Conservation (phyloP, 371 early-diverging fungal genomes). For the Mucor racemosus region DNA sequence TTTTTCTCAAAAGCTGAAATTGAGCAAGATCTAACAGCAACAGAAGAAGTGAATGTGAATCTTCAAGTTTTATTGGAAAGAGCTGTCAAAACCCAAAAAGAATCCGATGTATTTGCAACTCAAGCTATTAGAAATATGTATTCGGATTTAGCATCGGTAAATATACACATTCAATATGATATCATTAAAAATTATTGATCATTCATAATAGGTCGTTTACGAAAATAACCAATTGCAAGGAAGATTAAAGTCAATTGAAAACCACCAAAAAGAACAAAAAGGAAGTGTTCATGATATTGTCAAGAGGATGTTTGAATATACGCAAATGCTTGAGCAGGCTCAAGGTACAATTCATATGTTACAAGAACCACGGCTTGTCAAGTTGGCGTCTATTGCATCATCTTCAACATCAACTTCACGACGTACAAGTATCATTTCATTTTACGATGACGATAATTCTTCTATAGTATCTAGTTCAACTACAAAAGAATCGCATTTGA, state of each 20-base stretch:
- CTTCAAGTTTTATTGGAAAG: conserved; percentile 59
- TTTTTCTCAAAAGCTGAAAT: conserved; percentile 44
- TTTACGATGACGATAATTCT: conserved; percentile 18
- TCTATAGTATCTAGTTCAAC: conserved; percentile 3
- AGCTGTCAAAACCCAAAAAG: conserved; percentile 60
- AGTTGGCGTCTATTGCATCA: conserved; percentile 12
- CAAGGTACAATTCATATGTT: conserved; percentile 58
- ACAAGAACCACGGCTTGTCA: conserved; percentile 30
- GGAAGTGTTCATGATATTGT: conserved; percentile 57
- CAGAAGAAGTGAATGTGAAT: conserved; percentile 65
- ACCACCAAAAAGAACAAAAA: conserved; percentile 53
- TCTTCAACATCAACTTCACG: conserved; percentile 8
- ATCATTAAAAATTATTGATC: neutral
- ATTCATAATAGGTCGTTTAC: conserved; percentile 44
- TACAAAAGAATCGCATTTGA: neutral
- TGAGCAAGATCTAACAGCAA: conserved; percentile 58
- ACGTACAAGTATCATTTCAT: conserved; percentile 15
- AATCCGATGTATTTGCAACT: conserved; percentile 58
- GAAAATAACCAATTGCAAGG: conserved; percentile 56
- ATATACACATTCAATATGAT: neutral
- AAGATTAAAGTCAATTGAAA: conserved; percentile 53
- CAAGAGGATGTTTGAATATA: conserved; percentile 58
- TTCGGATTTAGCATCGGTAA: conserved; percentile 60
- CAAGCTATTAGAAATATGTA: conserved; percentile 61
- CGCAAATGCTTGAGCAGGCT: conserved; percentile 60